A percentile compares a stretch with the other conserved stretches of the same genome.
Evolutionary conservation across 2,329 filamentous ascomycete genomes (phyloP).

Genomic region (Neopestalotiopsis sp.): DNA sequence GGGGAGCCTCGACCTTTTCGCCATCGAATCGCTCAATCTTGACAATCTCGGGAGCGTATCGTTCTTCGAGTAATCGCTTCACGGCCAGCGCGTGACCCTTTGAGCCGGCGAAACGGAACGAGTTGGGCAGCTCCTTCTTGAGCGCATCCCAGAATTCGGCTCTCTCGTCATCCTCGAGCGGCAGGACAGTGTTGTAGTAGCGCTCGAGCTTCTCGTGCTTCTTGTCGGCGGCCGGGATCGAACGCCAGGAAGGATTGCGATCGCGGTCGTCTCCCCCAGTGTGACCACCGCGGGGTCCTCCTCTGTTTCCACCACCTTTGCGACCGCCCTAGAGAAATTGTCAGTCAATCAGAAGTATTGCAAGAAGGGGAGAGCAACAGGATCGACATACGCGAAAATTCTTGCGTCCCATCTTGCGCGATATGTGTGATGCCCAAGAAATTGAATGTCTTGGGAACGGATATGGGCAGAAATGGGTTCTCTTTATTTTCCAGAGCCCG

Average conservation of each 20-base stretch:
- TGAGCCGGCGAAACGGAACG: slow-evolving; percentile 95
- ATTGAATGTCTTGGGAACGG: not conserved
- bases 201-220: slow-evolving; percentile 83
- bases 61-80: slow-evolving; percentile 82
- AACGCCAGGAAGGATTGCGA: slow-evolving; percentile 42
- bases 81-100: slow-evolving; percentile 95
- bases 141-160: slow-evolving; percentile 84
- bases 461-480: not conserved
- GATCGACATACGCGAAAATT: slow-evolving; percentile 31
- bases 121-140: slow-evolving; percentile 88
- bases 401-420: slow-evolving; percentile 32
- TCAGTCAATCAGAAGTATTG: not conserved
- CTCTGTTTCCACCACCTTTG: slow-evolving; percentile 33
- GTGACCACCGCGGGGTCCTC: slow-evolving; percentile 35
- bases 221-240: slow-evolving; percentile 70
- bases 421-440: not conserved
- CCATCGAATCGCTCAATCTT: slow-evolving; percentile 85
- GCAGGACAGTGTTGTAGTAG: slow-evolving; percentile 82
- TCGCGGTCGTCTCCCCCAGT: slow-evolving; percentile 49
- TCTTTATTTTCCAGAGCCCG: not conserved
- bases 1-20: slow-evolving; percentile 78
- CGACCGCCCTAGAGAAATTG: slow-evolving; percentile 32
- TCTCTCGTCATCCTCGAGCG: slow-evolving; percentile 79
- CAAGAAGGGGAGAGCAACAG: not conserved
- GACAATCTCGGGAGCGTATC: slow-evolving; percentile 90